Base-by-base conservation (phyloP, 139 green algal species). In the Auxenochlorella pyrenoidosa region DNA sequence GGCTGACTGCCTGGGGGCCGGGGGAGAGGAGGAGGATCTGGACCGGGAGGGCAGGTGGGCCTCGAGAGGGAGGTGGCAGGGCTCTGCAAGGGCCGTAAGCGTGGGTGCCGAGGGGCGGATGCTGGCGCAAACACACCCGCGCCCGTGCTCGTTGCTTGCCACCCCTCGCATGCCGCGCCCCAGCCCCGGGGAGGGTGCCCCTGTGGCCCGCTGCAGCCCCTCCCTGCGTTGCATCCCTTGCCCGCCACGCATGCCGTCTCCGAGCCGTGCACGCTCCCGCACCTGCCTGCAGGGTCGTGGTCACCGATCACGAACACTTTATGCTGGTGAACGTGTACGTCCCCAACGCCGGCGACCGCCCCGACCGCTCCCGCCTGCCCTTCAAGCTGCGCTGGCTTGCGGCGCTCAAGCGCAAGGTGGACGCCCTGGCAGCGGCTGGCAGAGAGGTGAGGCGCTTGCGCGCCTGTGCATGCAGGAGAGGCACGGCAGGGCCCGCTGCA, bases 271-370 rank as follows among this genome's bases (percentile, higher is more conserved):
- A 4, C 22, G 54, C 54, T 13, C 15, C 54, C 18, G 54, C 54
- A 24, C 54, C 54, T 63, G 15, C 30, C 26, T 85, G 71, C 87
- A 94, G 92, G 89, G 34, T 90, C 3, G 86, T 94, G 2, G 5
- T 93, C 16, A 96, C 92, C 40, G 36, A 47, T 10, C 73, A 54
- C 26, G 24, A 43, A 16, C 75, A 63, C 43, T 63, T 59, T 26
- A 10, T 79, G 73, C 36, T 40, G 63, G 85, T 97, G 75, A 97
- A 97, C 79, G 93, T 96, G 71, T 97, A 98, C 76, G 95, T 94
- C 32, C 95, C 95, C 24, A 98, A 98, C 88, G 94, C 95, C 30
- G 95, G 95, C 0, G 90, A 94, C 51, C 70, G 84, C 1, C 86
- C 92, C 19, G 89, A 72, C 2, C 77, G 92, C 0, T 38, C 89